phyloP scores from a whole-genome alignment of 1,284 basidiomycete genomes.

The Ceratobasidium sp. region DNA sequence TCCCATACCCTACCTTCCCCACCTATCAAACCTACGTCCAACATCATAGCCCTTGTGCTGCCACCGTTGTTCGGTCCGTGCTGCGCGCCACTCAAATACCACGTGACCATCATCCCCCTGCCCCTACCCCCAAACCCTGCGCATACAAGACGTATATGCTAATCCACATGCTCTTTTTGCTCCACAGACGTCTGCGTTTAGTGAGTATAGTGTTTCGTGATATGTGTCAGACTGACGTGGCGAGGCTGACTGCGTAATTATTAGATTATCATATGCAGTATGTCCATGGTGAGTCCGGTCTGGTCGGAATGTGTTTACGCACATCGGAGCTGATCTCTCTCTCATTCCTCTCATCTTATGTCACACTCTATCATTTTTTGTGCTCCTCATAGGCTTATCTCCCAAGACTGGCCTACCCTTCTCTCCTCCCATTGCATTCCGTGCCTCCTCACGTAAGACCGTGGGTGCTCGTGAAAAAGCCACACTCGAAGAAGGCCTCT shows the following conservation, averaged over 20 bases:
- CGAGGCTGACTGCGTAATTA: constrained; percentile 15
- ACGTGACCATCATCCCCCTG: constrained; percentile 7
- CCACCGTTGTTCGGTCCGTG: constrained; percentile 15
- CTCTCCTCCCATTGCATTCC: constrained; percentile 72
- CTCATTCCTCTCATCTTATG: background rate
- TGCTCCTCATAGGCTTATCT: constrained; percentile 60
- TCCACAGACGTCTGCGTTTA: constrained; percentile 38
- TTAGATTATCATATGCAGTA: constrained; percentile 77
- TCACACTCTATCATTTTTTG: background rate
- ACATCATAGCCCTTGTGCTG: background rate
- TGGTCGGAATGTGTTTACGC: background rate
- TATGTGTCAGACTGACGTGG: constrained; percentile 1
- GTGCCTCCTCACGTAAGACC: constrained; percentile 55
- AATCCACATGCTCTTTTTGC: background rate
- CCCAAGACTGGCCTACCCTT: constrained; percentile 69
- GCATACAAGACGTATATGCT: constrained; percentile 36
- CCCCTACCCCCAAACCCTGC: constrained; percentile 7
- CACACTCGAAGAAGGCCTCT: constrained; percentile 69
- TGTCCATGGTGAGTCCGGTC: constrained; percentile 61
- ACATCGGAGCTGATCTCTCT: background rate
- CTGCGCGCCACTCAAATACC: constrained; percentile 11
- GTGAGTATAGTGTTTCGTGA: constrained; percentile 43
- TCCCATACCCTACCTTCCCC: constrained; percentile 3
- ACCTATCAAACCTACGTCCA: background rate
- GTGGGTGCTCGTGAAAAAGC: constrained; percentile 63